These are phyloP conservation scores for Pseudophaeomoniella oleicola DNA, from an alignment of 2,329 filamentous ascomycete genomes.

Conservation along the genomic window DNA sequence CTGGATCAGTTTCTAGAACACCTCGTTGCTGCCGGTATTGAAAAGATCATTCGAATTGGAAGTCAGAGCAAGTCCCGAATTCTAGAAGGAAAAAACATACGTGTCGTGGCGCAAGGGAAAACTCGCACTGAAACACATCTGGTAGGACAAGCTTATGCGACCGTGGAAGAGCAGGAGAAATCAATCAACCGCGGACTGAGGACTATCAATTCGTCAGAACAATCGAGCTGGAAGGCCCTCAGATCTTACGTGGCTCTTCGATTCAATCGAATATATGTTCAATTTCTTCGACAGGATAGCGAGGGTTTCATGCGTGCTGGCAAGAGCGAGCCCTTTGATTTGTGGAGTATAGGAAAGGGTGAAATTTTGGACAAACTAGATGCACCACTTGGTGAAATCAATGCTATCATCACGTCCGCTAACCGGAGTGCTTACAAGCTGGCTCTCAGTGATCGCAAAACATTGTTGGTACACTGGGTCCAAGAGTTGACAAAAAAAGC, in stretches of 20 bases:
- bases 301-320: not conserved
- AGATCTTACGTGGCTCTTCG: not conserved
- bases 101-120: conserved; percentile 17
- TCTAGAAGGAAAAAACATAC: conserved; percentile 37
- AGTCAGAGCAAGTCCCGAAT: conserved; percentile 39
- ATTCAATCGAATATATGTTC: not conserved
- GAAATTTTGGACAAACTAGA: not conserved
- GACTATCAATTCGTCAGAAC: no score
- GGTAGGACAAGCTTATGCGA: not conserved
- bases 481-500: not conserved
- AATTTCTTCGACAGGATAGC: not conserved
- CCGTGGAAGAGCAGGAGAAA: not conserved
- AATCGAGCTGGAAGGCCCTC: not conserved
- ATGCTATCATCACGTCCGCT: not conserved
- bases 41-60: conserved; percentile 47
- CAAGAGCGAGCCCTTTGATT: not conserved
- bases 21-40: conserved; percentile 30
- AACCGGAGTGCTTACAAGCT: not conserved
- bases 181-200: not conserved
- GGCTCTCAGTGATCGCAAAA: not conserved
- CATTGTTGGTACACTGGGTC: not conserved
- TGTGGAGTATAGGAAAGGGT: not conserved
- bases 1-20: conserved; percentile 43
- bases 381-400: not conserved
- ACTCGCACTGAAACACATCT: conserved; percentile 25